Conservation (phyloP, 257 asterid genomes). For the Handroanthus guayacan region DNA sequence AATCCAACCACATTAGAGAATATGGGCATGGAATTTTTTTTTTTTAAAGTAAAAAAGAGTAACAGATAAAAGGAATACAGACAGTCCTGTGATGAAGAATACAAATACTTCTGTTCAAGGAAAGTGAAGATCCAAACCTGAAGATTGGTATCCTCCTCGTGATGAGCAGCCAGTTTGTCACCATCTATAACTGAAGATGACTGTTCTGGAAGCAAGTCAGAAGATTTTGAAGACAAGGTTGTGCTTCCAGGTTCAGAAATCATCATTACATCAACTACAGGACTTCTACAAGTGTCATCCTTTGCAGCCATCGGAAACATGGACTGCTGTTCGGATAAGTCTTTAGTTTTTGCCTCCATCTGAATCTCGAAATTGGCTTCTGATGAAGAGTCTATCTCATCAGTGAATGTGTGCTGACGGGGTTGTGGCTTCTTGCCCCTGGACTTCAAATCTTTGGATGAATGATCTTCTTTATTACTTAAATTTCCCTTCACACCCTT, state of each 20-base stretch:
- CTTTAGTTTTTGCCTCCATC: slow-evolving; percentile 48
- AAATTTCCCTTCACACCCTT: slow-evolving; percentile 55
- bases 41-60: not conserved
- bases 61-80: slow-evolving; percentile 20
- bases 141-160: slow-evolving; percentile 38
- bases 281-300: slow-evolving; percentile 35
- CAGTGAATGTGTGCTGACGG: slow-evolving; percentile 35
- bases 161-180: slow-evolving; percentile 37
- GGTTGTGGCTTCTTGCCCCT: slow-evolving; percentile 53
- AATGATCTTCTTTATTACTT: slow-evolving; percentile 44
- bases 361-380: slow-evolving; percentile 54
- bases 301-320: slow-evolving; percentile 41
- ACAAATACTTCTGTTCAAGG: slow-evolving; percentile 10
- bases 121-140: slow-evolving; percentile 59
- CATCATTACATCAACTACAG: slow-evolving; percentile 44
- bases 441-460: slow-evolving; percentile 45
- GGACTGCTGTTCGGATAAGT: slow-evolving; percentile 44
- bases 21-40: slow-evolving; percentile 1
- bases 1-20: slow-evolving; percentile 16
- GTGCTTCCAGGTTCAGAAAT: slow-evolving; percentile 48
- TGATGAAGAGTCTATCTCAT: slow-evolving; percentile 46
- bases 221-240: slow-evolving; percentile 42
- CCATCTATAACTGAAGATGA: slow-evolving; percentile 37
- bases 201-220: slow-evolving; percentile 42
- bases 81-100: not conserved